Evolutionary conservation across 169 alveolate genomes (phyloP), one percentile per base, ranked within the genome.

Genomic region (Fabrea salina): DNA sequence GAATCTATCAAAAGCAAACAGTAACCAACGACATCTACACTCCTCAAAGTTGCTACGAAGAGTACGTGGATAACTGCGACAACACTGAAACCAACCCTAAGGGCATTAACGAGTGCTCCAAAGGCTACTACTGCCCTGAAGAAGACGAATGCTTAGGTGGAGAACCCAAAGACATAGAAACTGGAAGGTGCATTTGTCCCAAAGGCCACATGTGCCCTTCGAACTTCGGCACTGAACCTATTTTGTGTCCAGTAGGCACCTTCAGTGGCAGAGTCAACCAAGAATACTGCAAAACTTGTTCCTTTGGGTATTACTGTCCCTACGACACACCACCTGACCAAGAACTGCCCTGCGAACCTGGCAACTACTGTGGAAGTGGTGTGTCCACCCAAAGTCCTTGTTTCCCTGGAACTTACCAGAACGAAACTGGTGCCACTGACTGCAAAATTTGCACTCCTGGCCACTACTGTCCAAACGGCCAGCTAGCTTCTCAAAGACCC

Each of bases 221-320:
- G 11, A 30, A 13, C 0, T 16, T 19, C 40, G 44, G 11, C 1
- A 47, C 30, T 8, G 19, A n/a, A 11, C 78, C 78, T 43, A 68
- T 30, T 8, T 41, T 40, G 22, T 68, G 78, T 37, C 25, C 67
- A 1, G n/a, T n/a, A 44, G 78, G 78, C 13, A n/a, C 40, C n/a
- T 68, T n/a, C 35, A 57, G 44, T 57, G 5, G 11, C 16, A n/a
- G 25, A 40, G 11, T 39, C 7, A 22, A n/a, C 7, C 27, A 44
- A 19, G 32, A 22, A 11, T 7, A 11, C 11, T 68, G 78, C 41
- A 16, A 22, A n/a, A 39, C 16, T 7, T 68, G 78, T 43, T 64
- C 78, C 25, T 57, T 16, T 8, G 78, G 78, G 0, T 68, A 19
- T 37, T 68, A 43, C 30, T 68, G 78, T 39, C 61, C 57, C 8